A percentile compares a stretch with the other conserved stretches of the same genome.
These are phyloP conservation scores for Dothidotthia symphoricarpi DNA, from an alignment of 2,329 filamentous ascomycete species.

Conservation along the genomic window DNA sequence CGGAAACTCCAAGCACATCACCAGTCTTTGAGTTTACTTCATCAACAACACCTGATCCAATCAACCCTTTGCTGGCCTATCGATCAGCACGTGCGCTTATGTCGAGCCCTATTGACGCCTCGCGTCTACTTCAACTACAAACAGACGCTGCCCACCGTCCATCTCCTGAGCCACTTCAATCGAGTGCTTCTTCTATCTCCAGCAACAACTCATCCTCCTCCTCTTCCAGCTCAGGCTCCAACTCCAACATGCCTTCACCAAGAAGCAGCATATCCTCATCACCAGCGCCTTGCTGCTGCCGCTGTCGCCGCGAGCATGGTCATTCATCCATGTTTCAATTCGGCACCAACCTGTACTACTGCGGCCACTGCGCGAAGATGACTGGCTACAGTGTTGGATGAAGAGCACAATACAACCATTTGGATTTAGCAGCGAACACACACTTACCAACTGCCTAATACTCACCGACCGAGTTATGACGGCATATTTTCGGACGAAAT, in stretches of 20 bases:
- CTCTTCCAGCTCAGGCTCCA: background rate
- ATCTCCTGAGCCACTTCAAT: slow-evolving; percentile 26
- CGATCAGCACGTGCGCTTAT: slow-evolving; percentile 21
- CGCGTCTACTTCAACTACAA: slow-evolving; percentile 42
- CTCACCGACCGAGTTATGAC: background rate
- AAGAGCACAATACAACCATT: slow-evolving; percentile 5
- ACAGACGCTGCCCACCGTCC: slow-evolving; percentile 39
- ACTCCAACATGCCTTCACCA: background rate
- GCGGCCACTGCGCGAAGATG: slow-evolving; percentile 42
- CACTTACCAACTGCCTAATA: background rate
- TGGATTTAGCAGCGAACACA: background rate
- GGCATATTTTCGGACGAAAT: background rate
- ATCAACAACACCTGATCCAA: slow-evolving; percentile 29
- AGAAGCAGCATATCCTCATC: background rate
- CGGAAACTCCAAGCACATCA: slow-evolving; percentile 31
- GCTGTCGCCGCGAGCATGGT: slow-evolving; percentile 22
- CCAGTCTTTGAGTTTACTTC: slow-evolving; percentile 24
- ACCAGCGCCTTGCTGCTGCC: slow-evolving; percentile 17
- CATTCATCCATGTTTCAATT: slow-evolving; percentile 36
- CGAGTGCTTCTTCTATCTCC: slow-evolving; percentile 11
- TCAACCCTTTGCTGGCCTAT: slow-evolving; percentile 38
- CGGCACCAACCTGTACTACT: slow-evolving; percentile 44
- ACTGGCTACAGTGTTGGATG: slow-evolving; percentile 40
- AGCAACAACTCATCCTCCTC: slow-evolving; percentile 11
- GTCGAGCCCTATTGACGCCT: slow-evolving; percentile 28